Percentiles rank a stretch among this genome's conserved stretches.
Conservation (phyloP, 2,329 filamentous ascomycete genomes). For the Aureobasidium sp. region DNA sequence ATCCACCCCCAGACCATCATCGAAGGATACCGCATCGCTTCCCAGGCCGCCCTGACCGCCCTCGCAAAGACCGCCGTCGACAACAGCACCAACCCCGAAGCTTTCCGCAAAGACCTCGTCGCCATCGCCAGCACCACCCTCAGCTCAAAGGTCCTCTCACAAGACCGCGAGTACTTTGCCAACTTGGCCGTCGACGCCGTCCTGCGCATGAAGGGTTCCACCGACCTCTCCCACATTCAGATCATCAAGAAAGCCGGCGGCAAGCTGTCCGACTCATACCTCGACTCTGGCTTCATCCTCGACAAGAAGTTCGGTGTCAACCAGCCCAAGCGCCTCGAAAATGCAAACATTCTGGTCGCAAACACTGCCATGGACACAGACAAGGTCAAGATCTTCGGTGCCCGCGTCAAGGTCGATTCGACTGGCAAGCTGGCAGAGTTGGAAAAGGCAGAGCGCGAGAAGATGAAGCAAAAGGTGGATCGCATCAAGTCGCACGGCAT, state of each 20-base stretch:
- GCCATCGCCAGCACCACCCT: slow-evolving; percentile 91
- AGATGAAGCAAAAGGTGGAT: slow-evolving; percentile 99
- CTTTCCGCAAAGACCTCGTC: slow-evolving; percentile 82
- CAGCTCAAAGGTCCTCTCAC: slow-evolving; percentile 92
- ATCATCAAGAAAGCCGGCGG: slow-evolving; percentile 99
- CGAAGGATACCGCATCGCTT: slow-evolving; percentile 97
- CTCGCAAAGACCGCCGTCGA: slow-evolving; percentile 81
- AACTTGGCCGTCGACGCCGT: slow-evolving; percentile 87
- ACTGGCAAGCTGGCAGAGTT: slow-evolving; percentile 97
- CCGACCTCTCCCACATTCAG: slow-evolving; percentile 94
- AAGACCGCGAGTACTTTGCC: slow-evolving; percentile 89
- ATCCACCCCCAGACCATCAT: slow-evolving; percentile 99
- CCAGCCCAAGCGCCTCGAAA: slow-evolving; percentile 94
- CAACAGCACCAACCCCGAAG: slow-evolving; percentile 73
- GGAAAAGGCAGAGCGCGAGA: slow-evolving; percentile 95
- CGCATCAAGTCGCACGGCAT: slow-evolving; percentile 98
- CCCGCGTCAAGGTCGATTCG: slow-evolving; percentile 90
- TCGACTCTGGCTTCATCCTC: slow-evolving; percentile 96
- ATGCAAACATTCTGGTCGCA: slow-evolving; percentile 95
- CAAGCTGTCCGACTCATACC: slow-evolving; percentile 94
- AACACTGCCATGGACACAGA: slow-evolving; percentile 99
- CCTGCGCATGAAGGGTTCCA: slow-evolving; percentile 78
- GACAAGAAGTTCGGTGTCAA: slow-evolving; percentile 99
- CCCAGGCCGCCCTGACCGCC: slow-evolving; percentile 75
- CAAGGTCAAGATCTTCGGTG: slow-evolving; percentile 99